Evolutionary conservation across 768 basidiomycete genomes (phyloP).

Genomic region (Serendipita sp.): DNA sequence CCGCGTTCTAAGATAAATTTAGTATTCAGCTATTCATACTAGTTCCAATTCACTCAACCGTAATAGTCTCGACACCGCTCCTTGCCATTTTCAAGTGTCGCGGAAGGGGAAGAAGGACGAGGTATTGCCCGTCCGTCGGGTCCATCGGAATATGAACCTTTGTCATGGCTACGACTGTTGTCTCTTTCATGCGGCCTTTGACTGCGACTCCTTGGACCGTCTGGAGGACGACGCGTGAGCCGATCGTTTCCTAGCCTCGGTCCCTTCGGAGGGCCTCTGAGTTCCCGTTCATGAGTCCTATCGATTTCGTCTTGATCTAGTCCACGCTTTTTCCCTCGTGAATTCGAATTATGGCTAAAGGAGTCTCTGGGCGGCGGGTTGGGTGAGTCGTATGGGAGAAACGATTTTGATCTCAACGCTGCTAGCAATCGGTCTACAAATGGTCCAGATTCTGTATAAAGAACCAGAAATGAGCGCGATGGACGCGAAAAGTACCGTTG

Average conservation of each 20-base stretch:
- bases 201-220: neutral
- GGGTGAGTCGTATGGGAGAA: conserved; percentile 44
- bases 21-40: conserved; percentile 4
- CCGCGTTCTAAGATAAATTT: conserved; percentile 49
- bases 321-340: conserved; percentile 48
- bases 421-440: conserved; percentile 83
- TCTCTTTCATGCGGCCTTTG: neutral
- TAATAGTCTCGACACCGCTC: conserved; percentile 86
- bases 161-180: neutral
- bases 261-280: conserved; percentile 47
- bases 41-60: conserved; percentile 37
- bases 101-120: too few species aligned
- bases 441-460: conserved; percentile 37
- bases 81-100: conserved; percentile 31
- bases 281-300: conserved; percentile 14
- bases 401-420: conserved; percentile 71
- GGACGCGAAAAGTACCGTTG: conserved; percentile 8
- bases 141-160: neutral
- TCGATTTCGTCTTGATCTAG: conserved; percentile 47
- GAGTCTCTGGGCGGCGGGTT: neutral
- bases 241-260: conserved; percentile 48
- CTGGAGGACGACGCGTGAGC: conserved; percentile 38
- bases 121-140: conserved; percentile 5
- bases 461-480: conserved; percentile 9
- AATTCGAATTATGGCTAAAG: conserved; percentile 18